phyloP scores from a whole-genome alignment of 2,329 filamentous ascomycete species.

The Pseudocercospora fijiensis region DNA sequence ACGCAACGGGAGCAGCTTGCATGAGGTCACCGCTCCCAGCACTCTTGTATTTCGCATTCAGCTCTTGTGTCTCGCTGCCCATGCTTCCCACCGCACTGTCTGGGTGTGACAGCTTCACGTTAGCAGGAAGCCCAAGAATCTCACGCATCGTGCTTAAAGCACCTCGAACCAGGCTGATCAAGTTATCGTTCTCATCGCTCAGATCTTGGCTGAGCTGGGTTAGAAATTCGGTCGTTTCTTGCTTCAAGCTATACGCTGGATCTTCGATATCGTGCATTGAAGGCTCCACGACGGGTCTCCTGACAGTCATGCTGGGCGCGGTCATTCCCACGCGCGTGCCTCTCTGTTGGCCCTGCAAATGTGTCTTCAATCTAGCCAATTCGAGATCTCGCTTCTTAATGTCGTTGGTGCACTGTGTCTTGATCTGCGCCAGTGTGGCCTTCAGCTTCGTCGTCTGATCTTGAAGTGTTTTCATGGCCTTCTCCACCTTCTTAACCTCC shows the following conservation, averaged over 20 bases:
- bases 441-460: constrained; percentile 82
- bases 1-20: constrained; percentile 55
- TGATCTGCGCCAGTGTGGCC: constrained; percentile 74
- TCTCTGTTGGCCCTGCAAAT: constrained; percentile 66
- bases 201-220: constrained; percentile 78
- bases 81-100: constrained; percentile 37
- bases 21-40: constrained; percentile 34
- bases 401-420: constrained; percentile 84
- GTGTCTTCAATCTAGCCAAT: constrained; percentile 83
- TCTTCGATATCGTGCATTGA: constrained; percentile 52
- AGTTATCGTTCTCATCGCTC: constrained; percentile 86
- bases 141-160: constrained; percentile 71
- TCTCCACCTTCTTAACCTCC: constrained; percentile 76
- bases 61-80: constrained; percentile 27
- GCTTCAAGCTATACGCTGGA: constrained; percentile 67
- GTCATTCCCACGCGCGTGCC: constrained; percentile 49
- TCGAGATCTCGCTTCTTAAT: constrained; percentile 86
- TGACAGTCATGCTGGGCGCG: constrained; percentile 51
- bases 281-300: constrained; percentile 47
- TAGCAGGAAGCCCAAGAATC: constrained; percentile 54
- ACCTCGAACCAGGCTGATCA: constrained; percentile 69
- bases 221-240: constrained; percentile 88
- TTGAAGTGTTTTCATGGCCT: constrained; percentile 69
- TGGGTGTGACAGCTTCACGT: constrained; percentile 28
- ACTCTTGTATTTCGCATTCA: constrained; percentile 22